phyloP scores from a whole-genome alignment of 371 early-diverging fungal species.

The Umbelopsis sp. region DNA sequence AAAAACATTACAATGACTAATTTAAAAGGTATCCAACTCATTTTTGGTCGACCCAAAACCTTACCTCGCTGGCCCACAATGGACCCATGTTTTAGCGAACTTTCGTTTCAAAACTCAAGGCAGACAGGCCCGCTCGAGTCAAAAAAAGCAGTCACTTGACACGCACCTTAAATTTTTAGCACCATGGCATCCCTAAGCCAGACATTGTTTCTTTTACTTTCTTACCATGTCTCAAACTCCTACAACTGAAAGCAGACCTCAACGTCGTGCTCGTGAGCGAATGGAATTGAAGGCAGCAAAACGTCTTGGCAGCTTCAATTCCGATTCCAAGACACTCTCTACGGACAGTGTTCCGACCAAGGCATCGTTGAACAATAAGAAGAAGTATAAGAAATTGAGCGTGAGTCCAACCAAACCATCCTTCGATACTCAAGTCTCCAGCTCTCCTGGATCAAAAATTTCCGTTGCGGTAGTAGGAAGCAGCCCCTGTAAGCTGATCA shows the following conservation, averaged over 20 bases:
- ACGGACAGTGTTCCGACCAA: neutral
- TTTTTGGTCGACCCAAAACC: neutral
- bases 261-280: conserved; percentile 19
- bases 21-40: too few relatives aligned
- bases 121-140: neutral
- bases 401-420: neutral
- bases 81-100: neutral
- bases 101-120: neutral
- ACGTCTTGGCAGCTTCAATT: neutral
- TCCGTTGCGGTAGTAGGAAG: neutral
- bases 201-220: neutral
- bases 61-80: neutral
- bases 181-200: neutral
- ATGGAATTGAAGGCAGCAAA: conserved; percentile 18
- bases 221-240: neutral
- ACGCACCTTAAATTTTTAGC: neutral
- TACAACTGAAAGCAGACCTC: conserved; percentile 9
- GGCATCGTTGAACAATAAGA: conserved; percentile 2
- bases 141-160: conserved; percentile 3
- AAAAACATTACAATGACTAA: too few relatives aligned
- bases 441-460: neutral
- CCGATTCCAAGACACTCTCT: neutral
- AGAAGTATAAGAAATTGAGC: neutral
- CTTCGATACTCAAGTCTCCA: neutral
- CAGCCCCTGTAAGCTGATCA: neutral